Evolutionary conservation across 805 yeast genomes (phyloP), one percentile per base, ranked within the genome.

Genomic region (Nakazawaea molendinolei): DNA sequence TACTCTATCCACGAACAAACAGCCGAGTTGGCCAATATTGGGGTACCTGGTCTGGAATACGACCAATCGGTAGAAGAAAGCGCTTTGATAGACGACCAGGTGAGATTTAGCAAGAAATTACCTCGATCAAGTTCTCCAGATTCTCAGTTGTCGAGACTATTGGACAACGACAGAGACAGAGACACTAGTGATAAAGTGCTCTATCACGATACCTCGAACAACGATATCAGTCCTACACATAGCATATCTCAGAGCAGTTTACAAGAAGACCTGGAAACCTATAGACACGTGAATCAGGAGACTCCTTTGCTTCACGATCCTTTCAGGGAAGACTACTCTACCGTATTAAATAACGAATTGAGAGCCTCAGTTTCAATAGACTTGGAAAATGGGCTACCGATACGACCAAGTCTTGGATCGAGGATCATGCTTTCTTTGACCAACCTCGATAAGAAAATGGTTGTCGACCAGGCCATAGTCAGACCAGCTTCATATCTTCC

Each of bases 401-500:
- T 33, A 16, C 13, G 23, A 36, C 42, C 12, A 4, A 26, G 29
- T 8, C 14, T 20, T 12, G 29, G 30, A 20, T 24, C 21, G 6
- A 38, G 32, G 14, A 14, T 29, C 3, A 8, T 33, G 14, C 17
- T 23, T n/a, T 10, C 17, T 5, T 13, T 14, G 16, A 39, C 13
- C 28, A 37, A 32, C 12, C 43, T 55, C 6, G 50, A 53, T 33
- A 36, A 40, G 19, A 42, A 48, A 10, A 49, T 52, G 2, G 19
- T 54, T 1, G 9, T 53, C 2, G 29, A 41, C 4, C 50, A 56
- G 31, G 49, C 54, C 23, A 5, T 61, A 10, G 37, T 56, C 1
- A 60, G 56, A 40, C 79, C 81, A 1, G 43, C 69, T 3, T 44
- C 58, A 8, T 76, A 69, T 48, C 35, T 76, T 3, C 97, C 98